Evolutionary conservation across 208 protist genomes (phyloP).

Genomic region (Acanthamoeba lenticulata): DNA sequence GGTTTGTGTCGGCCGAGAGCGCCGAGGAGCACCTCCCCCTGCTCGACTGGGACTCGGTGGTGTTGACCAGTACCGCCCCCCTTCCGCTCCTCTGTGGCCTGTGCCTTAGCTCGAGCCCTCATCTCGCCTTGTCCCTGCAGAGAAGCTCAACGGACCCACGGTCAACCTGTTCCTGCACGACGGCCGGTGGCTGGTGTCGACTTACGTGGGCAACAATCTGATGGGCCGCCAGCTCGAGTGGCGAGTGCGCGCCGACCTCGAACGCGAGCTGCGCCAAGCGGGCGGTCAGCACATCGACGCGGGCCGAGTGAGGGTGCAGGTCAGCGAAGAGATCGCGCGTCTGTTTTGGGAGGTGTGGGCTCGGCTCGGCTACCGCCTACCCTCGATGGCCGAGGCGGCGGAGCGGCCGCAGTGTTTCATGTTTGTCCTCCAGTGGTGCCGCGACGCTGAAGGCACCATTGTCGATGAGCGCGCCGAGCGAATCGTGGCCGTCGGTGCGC

Average conservation of each 20-base stretch:
- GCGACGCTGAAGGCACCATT: not conserved
- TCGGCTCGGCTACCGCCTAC: not conserved
- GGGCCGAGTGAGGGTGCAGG: not conserved
- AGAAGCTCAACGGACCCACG: not conserved
- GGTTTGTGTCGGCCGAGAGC: not conserved
- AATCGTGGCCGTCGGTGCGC: not conserved
- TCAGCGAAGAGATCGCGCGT: not conserved
- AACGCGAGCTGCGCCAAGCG: not conserved
- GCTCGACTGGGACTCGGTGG: not conserved
- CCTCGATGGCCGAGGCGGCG: not conserved
- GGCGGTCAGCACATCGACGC: not conserved
- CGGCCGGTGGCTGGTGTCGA: not conserved
- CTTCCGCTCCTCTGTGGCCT: too few relatives aligned
- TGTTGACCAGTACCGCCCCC: not conserved
- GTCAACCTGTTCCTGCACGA: not conserved
- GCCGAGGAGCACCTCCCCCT: constrained; percentile 4
- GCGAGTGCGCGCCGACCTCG: not conserved
- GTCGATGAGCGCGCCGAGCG: not conserved
- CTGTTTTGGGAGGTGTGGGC: not conserved
- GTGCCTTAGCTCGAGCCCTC: too few relatives aligned
- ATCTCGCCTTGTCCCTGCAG: too few relatives aligned
- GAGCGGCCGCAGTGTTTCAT: not conserved
- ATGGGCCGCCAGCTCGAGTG: not conserved
- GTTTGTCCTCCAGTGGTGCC: not conserved
- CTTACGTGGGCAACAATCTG: not conserved